Evolutionary conservation across 2,329 filamentous ascomycete genomes (phyloP), one percentile per base, ranked within the genome.

Genomic region (Dactylellina cionopaga): DNA sequence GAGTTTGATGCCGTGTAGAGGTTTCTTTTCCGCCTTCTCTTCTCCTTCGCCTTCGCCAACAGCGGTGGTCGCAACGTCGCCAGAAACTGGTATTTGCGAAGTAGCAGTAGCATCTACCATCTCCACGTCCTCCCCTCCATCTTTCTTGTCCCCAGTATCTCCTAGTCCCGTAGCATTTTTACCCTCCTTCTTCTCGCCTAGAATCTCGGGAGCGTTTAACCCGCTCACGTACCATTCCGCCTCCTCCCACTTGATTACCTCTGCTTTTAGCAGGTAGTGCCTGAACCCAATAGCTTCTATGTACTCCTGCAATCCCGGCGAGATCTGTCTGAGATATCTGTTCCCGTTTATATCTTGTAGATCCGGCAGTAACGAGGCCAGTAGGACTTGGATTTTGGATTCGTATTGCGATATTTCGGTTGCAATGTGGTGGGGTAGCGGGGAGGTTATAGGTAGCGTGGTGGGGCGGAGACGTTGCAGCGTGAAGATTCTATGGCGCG

Each of bases 241-340:
- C 15, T 60, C 60, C 24, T 66, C 47, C 41, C 49, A 73, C 27
- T 47, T 35, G 10, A 98, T 89, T 49, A 98, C 84, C 87, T 83
- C 85, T 78, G 96, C 92, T 1, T 87, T 88, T 47, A 87, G 85
- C 31, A 99, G 86, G 81, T 99, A 99, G 80, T 96, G 89, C 70
- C 90, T 85, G 80, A 99, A 97, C 0, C 91, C 90, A 25, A 96
- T 83, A 0, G 94, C 93, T 82, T 99, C 95, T 80, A 97, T 90
- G 78, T 92, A 95, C 81, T 99, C 95, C 81, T 99, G 95, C 55
- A 96, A 88, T 51, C 92, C 94, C 46, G 83, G 82, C 19, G 90
- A 90, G 75, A 97, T 89, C 58, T 92, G 88, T 62, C 87, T 84
- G 54, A 87, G 85, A 81, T 98, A 99, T 65, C 95, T 90, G 81